Evolutionary conservation across 306 rosid genomes (phyloP).

Genomic region (Begonia peltatifolia): DNA sequence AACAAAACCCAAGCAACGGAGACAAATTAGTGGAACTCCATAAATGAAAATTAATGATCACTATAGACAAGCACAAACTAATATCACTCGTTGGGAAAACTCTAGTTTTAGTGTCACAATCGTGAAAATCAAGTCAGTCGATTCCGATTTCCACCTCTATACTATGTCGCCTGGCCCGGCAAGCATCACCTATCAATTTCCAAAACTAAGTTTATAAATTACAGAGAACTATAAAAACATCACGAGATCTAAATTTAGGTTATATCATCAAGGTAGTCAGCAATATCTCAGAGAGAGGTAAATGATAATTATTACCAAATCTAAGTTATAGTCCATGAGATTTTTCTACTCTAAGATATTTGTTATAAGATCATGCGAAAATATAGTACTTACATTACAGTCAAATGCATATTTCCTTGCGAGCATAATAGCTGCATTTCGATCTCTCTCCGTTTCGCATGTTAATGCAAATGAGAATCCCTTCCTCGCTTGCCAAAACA

Average conservation of each 20-base stretch:
- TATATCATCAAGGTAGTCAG: not conserved
- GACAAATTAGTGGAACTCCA: too few species aligned
- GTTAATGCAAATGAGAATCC: conserved; percentile 68
- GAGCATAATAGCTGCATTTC: conserved; percentile 67
- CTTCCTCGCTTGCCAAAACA: conserved; percentile 91
- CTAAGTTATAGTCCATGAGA: not conserved
- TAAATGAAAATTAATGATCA: too few species aligned
- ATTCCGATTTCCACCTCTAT: conserved; percentile 32
- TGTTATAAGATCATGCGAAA: not conserved
- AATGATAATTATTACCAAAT: too few species aligned
- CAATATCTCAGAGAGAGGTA: not conserved
- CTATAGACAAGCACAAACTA: too few species aligned
- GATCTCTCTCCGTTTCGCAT: conserved; percentile 76
- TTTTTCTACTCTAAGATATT: too few species aligned
- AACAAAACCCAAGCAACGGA: too few species aligned
- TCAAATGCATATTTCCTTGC: conserved; percentile 84
- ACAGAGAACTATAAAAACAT: not conserved
- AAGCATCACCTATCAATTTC: conserved; percentile 58
- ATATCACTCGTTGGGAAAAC: too few species aligned
- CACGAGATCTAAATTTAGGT: not conserved
- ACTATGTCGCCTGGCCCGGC: conserved; percentile 91
- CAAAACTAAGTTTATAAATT: not conserved
- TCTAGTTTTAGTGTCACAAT: too few species aligned
- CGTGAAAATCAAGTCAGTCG: conserved; percentile 15
- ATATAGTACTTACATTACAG: conserved; percentile 54